Evolutionary conservation across 1,284 basidiomycete genomes (phyloP), one percentile per base, ranked within the genome.

Genomic region (Neotropicomus parvogracilis): DNA sequence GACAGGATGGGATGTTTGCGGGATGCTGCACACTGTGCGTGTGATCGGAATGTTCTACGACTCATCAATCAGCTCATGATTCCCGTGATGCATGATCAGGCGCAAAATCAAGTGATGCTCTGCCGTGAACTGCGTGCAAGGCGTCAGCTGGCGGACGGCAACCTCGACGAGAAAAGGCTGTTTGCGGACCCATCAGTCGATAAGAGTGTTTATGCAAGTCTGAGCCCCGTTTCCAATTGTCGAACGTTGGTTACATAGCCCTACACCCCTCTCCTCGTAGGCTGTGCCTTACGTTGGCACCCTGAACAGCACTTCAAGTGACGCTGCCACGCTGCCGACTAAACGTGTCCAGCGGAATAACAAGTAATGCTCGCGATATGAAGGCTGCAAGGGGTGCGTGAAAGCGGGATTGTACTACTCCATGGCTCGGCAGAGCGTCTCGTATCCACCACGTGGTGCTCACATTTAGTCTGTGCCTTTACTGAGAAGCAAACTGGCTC

Each of bases 201-300:
- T 46, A 58, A 38, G 54, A 34, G 52, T 46, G 24, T 50, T 48
- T 51, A 42, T 42, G 48, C 35, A 47, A 45, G 28, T 24, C 24
- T 24, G 33, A 17, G 31, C 21, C 50, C 40, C 28, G 28, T 49
- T 52, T 55, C 34, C 51, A 62, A 60, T 59, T 46, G 46, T 49
- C 48, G 27, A 55, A 52, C 50, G 28, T 49, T 48, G 35, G 11
- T 38, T 29, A n/a, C 48, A 41, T 42, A 56, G 59, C 59, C 58
- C 57, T 49, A 6, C 48, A 27, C 59, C 52, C 47, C 48, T 40
- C 55, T 49, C 53, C 48, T 47, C 45, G 19, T 19, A 44, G 57
- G 61, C 63, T 65, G 59, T 61, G 59, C 50, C 52, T 61, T 61
- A 61, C 59, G 59, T 61, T 51, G 53, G 4, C 40, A 63, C 59